These are phyloP conservation scores for Didymella exigua DNA, from an alignment of 2,329 filamentous ascomycete genomes.

Conservation along the genomic window DNA sequence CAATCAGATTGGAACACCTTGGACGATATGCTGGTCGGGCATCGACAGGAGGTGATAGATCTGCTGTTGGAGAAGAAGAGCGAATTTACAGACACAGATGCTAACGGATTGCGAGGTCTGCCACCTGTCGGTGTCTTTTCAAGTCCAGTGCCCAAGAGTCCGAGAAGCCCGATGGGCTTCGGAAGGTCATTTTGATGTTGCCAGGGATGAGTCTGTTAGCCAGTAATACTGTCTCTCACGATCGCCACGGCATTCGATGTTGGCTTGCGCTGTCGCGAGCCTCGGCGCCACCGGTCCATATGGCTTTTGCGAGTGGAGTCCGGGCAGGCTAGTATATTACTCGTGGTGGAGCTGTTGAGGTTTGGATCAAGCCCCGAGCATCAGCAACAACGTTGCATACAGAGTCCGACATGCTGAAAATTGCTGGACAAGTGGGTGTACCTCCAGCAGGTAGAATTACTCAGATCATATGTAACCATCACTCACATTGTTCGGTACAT, in stretches of 20 bases:
- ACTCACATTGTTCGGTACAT: conserved; percentile 4
- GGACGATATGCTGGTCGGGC: conserved; percentile 62
- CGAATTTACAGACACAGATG: conserved; percentile 46
- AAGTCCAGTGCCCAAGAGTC: conserved; percentile 18
- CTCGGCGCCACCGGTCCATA: not conserved
- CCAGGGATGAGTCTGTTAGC: not conserved
- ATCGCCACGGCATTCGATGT: conserved; percentile 14
- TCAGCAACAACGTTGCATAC: not conserved
- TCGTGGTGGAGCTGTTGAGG: not conserved
- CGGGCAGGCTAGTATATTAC: not conserved
- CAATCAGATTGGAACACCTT: conserved; percentile 54
- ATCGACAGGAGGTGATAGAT: conserved; percentile 57
- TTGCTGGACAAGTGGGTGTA: not conserved
- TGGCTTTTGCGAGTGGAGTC: not conserved
- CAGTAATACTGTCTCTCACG: not conserved
- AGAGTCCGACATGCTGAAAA: not conserved
- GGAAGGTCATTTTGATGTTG: conserved; percentile 27
- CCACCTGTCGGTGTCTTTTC: conserved; percentile 39
- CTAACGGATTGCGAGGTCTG: conserved; percentile 12
- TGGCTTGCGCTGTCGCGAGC: not conserved
- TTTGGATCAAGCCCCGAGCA: not conserved
- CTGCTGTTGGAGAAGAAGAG: conserved; percentile 53
- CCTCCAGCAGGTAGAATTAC: not conserved
- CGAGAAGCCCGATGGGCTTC: conserved; percentile 30
- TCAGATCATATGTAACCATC: not conserved